Conservation (phyloP, 306 rosid species). For the Medicago ruthenica region DNA sequence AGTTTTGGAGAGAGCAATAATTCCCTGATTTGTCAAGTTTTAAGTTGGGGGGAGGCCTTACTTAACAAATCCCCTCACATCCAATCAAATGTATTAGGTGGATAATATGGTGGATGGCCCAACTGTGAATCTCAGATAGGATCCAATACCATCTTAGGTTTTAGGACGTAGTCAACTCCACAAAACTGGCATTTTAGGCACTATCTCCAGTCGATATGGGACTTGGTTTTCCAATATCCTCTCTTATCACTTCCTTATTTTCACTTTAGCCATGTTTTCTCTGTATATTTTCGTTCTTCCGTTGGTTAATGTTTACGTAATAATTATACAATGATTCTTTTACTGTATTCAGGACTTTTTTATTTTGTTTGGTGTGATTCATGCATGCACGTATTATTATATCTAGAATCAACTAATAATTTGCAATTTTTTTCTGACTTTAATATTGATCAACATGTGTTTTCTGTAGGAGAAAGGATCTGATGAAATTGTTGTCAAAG, state of each 20-base stretch:
- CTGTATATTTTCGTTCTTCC: background rate
- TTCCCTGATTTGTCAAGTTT: background rate
- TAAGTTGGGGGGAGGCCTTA: background rate
- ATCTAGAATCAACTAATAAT: background rate
- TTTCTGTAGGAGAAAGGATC: slow-evolving; percentile 77
- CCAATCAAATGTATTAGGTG: background rate
- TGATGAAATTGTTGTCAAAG: slow-evolving; percentile 75
- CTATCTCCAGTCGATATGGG: background rate
- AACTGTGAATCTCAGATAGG: background rate
- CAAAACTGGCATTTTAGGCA: background rate
- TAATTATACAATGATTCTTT: too few relatives aligned
- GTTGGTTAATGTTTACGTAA: background rate
- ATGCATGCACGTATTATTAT: slow-evolving; percentile 17
- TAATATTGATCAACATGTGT: slow-evolving; percentile 24
- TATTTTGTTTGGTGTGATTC: too few relatives aligned
- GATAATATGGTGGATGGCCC: background rate
- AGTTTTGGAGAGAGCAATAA: background rate
- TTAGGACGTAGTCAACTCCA: background rate
- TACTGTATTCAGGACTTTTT: too few relatives aligned
- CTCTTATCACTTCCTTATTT: background rate
- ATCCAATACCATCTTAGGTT: background rate
- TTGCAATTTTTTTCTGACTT: background rate
- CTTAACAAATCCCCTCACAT: background rate
- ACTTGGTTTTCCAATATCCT: background rate
- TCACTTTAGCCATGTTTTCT: background rate